phyloP scores from a whole-genome alignment of 1,284 basidiomycete species.

The Albatrellus sp. region DNA sequence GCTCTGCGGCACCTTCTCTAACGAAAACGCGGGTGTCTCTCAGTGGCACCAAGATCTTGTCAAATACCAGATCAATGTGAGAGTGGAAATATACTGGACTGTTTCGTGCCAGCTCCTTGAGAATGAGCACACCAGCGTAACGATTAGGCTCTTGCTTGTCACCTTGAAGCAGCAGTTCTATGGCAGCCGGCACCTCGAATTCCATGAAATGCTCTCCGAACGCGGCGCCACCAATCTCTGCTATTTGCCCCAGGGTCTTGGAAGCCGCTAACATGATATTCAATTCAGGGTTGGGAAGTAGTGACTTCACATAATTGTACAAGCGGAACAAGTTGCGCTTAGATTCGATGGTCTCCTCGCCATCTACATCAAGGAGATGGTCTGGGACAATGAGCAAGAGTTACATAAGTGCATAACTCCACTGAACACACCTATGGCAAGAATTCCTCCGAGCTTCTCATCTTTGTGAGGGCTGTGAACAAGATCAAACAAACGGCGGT shows the following conservation, averaged over 20 bases:
- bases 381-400: constrained; percentile 30
- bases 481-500: constrained; percentile 67
- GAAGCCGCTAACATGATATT: constrained; percentile 85
- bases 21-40: constrained; percentile 79
- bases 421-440: constrained; percentile 59
- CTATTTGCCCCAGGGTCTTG: constrained; percentile 75
- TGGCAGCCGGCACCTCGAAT: constrained; percentile 71
- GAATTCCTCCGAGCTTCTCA: constrained; percentile 72
- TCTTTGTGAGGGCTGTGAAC: constrained; percentile 66
- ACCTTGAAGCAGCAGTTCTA: constrained; percentile 58
- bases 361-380: constrained; percentile 56
- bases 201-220: constrained; percentile 86
- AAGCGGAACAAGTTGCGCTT: constrained; percentile 73
- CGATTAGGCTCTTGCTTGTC: constrained; percentile 66
- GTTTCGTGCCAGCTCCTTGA: constrained; percentile 84
- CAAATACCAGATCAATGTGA: constrained; percentile 78
- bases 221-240: constrained; percentile 66
- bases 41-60: constrained; percentile 83
- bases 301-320: constrained; percentile 84
- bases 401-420: constrained; percentile 9
- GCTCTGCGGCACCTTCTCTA: constrained; percentile 82
- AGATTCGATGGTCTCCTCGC: constrained; percentile 66
- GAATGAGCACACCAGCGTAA: constrained; percentile 78
- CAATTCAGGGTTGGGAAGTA: constrained; percentile 74
- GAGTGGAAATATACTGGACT: constrained; percentile 80